A percentile compares a stretch with the other conserved stretches of the same genome.
Evolutionary conservation across 176 grass and related monocot species (phyloP).

Genomic region (Triticum timopheevii): DNA sequence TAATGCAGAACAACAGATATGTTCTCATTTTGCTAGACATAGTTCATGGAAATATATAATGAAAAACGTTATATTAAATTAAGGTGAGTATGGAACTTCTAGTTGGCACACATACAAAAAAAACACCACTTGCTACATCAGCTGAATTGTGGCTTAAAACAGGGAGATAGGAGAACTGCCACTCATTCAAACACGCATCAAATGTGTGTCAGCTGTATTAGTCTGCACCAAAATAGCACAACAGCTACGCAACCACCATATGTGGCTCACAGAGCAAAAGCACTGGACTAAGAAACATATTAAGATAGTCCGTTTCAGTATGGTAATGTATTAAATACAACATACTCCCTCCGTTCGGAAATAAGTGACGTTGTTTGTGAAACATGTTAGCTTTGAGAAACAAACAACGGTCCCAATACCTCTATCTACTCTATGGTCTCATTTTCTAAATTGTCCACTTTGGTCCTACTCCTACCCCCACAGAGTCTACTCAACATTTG

Average conservation of each 20-base stretch:
- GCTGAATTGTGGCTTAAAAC: neutral
- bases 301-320: neutral
- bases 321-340: neutral
- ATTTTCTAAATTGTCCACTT: neutral
- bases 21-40: neutral
- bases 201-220: neutral
- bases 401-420: neutral
- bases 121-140: neutral
- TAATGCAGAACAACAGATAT: neutral
- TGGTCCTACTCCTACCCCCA: neutral
- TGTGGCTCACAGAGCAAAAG: neutral
- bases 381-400: neutral
- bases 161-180: neutral
- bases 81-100: neutral
- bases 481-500: neutral
- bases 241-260: neutral
- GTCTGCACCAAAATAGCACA: neutral
- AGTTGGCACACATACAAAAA: neutral
- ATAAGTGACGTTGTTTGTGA: too few relatives aligned
- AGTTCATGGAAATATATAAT: neutral
- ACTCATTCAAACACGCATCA: neutral
- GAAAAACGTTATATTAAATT: neutral
- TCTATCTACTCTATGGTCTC: neutral
- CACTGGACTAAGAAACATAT: neutral
- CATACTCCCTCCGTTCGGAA: neutral